These are phyloP conservation scores for Phoma sp. DNA, from an alignment of 2,329 filamentous ascomycete species.

Conservation along the genomic window DNA sequence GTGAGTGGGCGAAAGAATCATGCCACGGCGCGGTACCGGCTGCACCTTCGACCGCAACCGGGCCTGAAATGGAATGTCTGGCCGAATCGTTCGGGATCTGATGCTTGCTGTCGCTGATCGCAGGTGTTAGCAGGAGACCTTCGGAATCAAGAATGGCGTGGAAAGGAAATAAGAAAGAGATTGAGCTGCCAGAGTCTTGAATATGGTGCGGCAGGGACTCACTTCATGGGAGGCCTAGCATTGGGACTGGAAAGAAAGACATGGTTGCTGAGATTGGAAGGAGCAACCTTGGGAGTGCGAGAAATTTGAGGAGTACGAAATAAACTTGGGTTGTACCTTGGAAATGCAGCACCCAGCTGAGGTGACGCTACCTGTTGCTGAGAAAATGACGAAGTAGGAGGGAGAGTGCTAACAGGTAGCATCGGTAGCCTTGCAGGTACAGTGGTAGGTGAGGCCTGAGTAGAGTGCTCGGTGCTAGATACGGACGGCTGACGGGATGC, in stretches of 20 bases:
- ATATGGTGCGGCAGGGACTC: constrained; percentile 40
- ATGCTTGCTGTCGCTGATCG: constrained; percentile 29
- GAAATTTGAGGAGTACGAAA: constrained; percentile 49
- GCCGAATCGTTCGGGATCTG: constrained; percentile 9
- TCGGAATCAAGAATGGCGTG: constrained; percentile 5
- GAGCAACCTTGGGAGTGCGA: constrained; percentile 32
- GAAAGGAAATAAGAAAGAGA: not conserved
- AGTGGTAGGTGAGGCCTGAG: constrained; percentile 25
- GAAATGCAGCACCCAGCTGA: constrained; percentile 31
- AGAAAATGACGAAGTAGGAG: constrained; percentile 25
- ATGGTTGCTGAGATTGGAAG: constrained; percentile 34
- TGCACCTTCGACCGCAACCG: constrained; percentile 27
- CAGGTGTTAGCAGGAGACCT: not conserved
- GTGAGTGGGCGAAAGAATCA: constrained; percentile 39
- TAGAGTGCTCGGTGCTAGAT: constrained; percentile 32
- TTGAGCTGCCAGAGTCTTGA: not conserved
- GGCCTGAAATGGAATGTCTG: constrained; percentile 22
- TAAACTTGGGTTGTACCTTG: constrained; percentile 46
- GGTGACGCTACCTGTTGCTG: constrained; percentile 29
- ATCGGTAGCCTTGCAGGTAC: constrained; percentile 23
- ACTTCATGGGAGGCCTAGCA: constrained; percentile 40
- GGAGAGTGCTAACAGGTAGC: constrained; percentile 20
- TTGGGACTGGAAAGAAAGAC: constrained; percentile 39
- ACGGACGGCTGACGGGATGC: constrained; percentile 32
- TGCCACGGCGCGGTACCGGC: constrained; percentile 28